Percentiles rank a stretch among this genome's conserved stretches.
These are phyloP conservation scores for Tuber magnatum DNA, from an alignment of 495 filamentous ascomycete genomes.

Conservation along the genomic window DNA sequence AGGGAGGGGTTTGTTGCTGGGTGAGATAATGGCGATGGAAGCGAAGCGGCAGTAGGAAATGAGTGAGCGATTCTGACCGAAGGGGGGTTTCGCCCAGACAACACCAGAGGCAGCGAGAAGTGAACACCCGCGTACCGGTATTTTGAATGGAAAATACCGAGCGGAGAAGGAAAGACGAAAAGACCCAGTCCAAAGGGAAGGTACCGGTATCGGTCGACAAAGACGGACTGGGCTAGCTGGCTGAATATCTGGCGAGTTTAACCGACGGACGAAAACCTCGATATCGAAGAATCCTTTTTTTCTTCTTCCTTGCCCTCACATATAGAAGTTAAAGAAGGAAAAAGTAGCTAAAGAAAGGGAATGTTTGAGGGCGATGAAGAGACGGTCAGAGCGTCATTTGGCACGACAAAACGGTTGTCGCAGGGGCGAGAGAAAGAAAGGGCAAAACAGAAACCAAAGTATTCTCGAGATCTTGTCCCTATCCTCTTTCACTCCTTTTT, in stretches of 20 bases:
- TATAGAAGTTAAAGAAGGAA: background rate
- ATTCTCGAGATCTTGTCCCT: background rate
- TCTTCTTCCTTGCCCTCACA: background rate
- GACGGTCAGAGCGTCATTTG: background rate
- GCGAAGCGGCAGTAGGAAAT: conserved; percentile 8
- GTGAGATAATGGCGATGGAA: conserved; percentile 15
- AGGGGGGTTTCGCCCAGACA: conserved; percentile 4
- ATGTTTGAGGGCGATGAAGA: background rate
- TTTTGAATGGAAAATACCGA: conserved; percentile 11
- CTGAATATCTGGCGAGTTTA: conserved; percentile 5
- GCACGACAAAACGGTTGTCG: background rate
- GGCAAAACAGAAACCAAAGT: background rate
- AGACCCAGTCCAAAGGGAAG: conserved; percentile 7
- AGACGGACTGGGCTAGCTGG: background rate
- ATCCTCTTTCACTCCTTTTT: background rate
- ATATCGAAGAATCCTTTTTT: background rate
- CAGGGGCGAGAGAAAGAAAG: background rate
- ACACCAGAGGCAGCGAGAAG: conserved; percentile 17
- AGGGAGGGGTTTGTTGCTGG: conserved; percentile 11
- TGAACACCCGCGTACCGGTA: conserved; percentile 21
- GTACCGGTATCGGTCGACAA: background rate
- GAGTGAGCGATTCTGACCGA: conserved; percentile 22
- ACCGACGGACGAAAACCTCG: background rate
- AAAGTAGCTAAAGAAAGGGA: background rate
- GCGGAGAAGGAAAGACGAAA: conserved; percentile 7